phyloP scores from a whole-genome alignment of 352 stramenopile species.

The Phytophthora ohioensis region DNA sequence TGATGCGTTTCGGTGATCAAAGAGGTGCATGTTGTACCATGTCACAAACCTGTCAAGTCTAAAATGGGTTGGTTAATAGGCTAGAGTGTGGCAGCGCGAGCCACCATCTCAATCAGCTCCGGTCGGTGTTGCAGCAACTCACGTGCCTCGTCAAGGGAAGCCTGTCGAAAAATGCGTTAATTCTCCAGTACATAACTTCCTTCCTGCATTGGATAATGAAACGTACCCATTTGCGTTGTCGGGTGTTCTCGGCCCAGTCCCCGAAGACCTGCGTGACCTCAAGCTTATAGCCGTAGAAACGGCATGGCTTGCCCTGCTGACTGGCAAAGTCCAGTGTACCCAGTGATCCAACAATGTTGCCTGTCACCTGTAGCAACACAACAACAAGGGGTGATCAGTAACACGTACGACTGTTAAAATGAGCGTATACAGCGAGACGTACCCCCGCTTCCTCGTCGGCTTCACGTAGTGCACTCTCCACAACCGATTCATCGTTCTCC shows the following conservation, averaged over 20 bases:
- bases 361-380: slow-evolving; percentile 44
- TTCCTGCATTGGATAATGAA: background rate
- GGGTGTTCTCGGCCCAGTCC: slow-evolving; percentile 66
- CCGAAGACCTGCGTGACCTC: slow-evolving; percentile 48
- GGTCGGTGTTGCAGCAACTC: slow-evolving; percentile 44
- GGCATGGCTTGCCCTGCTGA: slow-evolving; percentile 54
- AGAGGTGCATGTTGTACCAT: slow-evolving; percentile 5
- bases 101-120: slow-evolving; percentile 58
- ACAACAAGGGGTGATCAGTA: slow-evolving; percentile 4
- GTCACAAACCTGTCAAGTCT: slow-evolving; percentile 16
- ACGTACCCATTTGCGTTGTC: slow-evolving; percentile 64
- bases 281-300: slow-evolving; percentile 62
- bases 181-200: too few relatives aligned
- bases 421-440: background rate
- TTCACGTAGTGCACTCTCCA: slow-evolving; percentile 93
- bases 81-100: slow-evolving; percentile 27
- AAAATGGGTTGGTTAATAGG: slow-evolving; percentile 13
- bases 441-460: slow-evolving; percentile 95
- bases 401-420: slow-evolving; percentile 9
- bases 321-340: slow-evolving; percentile 60
- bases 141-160: slow-evolving; percentile 40
- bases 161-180: slow-evolving; percentile 21
- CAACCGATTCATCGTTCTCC: slow-evolving; percentile 94
- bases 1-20: slow-evolving; percentile 4
- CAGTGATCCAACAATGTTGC: slow-evolving; percentile 48